Conservation (phyloP, 2,329 filamentous ascomycete species). For the Cladophialophora yegresii region DNA sequence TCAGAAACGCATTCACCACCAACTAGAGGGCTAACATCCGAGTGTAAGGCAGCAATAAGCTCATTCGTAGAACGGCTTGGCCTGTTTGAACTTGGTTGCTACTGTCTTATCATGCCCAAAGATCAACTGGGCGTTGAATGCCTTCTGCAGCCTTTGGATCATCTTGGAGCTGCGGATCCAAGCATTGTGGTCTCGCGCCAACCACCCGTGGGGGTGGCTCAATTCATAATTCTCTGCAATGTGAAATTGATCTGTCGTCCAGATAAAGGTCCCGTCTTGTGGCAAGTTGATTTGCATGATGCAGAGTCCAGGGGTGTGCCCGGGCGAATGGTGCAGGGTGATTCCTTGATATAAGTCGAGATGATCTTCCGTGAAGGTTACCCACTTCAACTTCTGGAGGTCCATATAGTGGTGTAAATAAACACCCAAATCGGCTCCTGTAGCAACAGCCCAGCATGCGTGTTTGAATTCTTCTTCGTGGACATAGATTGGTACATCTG, state of each 20-base stretch:
- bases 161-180: constrained; percentile 43
- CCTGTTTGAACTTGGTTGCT: no score
- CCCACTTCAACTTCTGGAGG: constrained; percentile 47
- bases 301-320: constrained; percentile 43
- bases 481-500: constrained; percentile 50
- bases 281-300: constrained; percentile 44
- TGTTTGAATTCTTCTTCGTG: constrained; percentile 53
- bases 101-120: constrained; percentile 43
- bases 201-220: constrained; percentile 42
- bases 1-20: no score
- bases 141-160: constrained; percentile 40
- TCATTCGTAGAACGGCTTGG: no score
- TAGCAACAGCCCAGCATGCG: constrained; percentile 50
- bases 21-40: no score
- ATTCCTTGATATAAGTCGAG: constrained; percentile 48
- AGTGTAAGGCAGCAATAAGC: no score
- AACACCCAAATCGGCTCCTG: constrained; percentile 45
- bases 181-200: constrained; percentile 43
- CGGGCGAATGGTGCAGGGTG: constrained; percentile 42
- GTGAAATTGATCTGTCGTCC: constrained; percentile 47
- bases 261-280: constrained; percentile 45
- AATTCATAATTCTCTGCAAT: constrained; percentile 45
- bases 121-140: constrained; percentile 40
- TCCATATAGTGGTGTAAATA: constrained; percentile 44
- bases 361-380: constrained; percentile 45